Conservation (phyloP, 169 alveolate genomes). For the Plasmodium coatneyi region DNA sequence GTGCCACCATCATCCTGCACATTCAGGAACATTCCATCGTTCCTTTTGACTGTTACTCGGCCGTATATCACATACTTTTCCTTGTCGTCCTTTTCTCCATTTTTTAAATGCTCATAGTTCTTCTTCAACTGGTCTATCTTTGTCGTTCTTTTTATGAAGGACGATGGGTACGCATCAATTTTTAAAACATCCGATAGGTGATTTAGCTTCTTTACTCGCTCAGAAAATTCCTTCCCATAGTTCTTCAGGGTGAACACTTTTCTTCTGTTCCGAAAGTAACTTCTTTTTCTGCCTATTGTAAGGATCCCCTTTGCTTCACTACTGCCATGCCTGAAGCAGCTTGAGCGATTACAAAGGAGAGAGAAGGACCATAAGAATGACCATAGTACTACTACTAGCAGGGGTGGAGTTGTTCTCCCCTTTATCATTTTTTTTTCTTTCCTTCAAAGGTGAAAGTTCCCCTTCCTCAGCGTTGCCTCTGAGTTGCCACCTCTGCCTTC, state of each 20-base stretch:
- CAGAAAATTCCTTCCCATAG: constrained; percentile 72
- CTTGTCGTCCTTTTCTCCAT: constrained; percentile 31
- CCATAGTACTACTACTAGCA: background rate
- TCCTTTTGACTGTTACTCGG: constrained; percentile 72
- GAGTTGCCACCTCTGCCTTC: background rate
- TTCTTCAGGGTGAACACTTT: background rate
- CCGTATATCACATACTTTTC: constrained; percentile 60
- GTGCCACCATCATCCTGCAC: constrained; percentile 47
- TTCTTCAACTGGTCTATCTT: constrained; percentile 47
- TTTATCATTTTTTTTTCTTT: constrained; percentile 25
- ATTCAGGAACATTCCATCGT: constrained; percentile 77
- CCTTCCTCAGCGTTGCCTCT: background rate
- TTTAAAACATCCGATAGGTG: constrained; percentile 18
- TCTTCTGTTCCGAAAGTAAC: background rate
- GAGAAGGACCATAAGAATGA: background rate
- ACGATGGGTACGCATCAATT: constrained; percentile 69
- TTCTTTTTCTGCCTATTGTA: background rate
- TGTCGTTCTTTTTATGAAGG: constrained; percentile 53
- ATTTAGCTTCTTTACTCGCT: constrained; percentile 55
- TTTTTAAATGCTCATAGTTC: constrained; percentile 39
- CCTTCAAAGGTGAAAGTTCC: background rate
- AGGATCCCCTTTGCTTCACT: background rate
- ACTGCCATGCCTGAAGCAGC: constrained; percentile 18
- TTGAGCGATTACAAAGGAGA: background rate
- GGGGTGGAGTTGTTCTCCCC: background rate